A percentile compares a stretch with the other conserved stretches of the same genome.
phyloP scores from a whole-genome alignment of 306 rosid species.

The Pterocarpus santalinus region DNA sequence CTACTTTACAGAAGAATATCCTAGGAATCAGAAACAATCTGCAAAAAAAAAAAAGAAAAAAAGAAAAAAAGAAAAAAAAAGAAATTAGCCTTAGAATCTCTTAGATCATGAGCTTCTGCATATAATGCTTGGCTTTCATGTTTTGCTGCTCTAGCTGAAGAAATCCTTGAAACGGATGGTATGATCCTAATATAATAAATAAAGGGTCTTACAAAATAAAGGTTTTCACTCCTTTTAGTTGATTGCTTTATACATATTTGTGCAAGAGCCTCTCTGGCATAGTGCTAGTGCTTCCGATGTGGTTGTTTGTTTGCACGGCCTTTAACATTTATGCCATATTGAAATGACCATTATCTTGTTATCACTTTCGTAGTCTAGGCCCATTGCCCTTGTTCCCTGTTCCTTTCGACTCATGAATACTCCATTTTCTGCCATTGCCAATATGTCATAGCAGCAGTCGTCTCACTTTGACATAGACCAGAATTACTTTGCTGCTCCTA shows the following conservation, averaged over 20 bases:
- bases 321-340: slow-evolving; percentile 44
- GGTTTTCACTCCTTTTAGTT: not conserved
- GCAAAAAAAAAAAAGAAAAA: not conserved
- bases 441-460: slow-evolving; percentile 48
- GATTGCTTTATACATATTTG: slow-evolving; percentile 3
- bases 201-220: not conserved
- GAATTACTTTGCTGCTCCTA: slow-evolving; percentile 46
- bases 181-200: slow-evolving; percentile 33
- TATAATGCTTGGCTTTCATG: slow-evolving; percentile 22
- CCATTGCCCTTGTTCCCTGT: not conserved
- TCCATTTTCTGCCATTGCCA: slow-evolving; percentile 39
- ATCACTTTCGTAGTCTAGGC: slow-evolving; percentile 29
- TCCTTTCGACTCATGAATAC: slow-evolving; percentile 26
- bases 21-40: slow-evolving; percentile 28
- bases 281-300: slow-evolving; percentile 33
- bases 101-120: slow-evolving; percentile 36
- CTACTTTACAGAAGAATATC: slow-evolving; percentile 29
- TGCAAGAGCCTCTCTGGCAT: not conserved
- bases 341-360: slow-evolving; percentile 35
- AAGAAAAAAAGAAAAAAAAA: not conserved
- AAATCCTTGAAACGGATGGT: slow-evolving; percentile 43
- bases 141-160: not conserved
- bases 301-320: slow-evolving; percentile 31
- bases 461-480: slow-evolving; percentile 33
- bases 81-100: slow-evolving; percentile 5